These are phyloP conservation scores for Aspergillus pseudoterreus DNA, from an alignment of 2,329 filamentous ascomycete species.

Conservation along the genomic window DNA sequence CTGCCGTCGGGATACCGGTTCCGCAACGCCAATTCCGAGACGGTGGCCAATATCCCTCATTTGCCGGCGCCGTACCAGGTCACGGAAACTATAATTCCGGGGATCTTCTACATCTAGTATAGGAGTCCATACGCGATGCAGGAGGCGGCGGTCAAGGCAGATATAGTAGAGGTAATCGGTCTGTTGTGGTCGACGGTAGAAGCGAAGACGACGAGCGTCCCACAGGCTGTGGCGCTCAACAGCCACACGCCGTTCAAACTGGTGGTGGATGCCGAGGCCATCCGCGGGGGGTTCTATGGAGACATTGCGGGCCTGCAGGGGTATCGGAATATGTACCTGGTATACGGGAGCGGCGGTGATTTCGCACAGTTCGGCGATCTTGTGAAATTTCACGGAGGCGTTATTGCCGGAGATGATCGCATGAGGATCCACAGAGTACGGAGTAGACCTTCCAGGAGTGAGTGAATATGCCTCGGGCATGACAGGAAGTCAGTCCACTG, in stretches of 20 bases:
- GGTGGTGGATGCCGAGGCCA: constrained; percentile 28
- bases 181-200: constrained; percentile 1
- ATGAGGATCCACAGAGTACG: too few relatives aligned
- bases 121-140: constrained; percentile 16
- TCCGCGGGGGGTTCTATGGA: constrained; percentile 40
- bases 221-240: constrained; percentile 30
- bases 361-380: constrained; percentile 12
- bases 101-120: background rate
- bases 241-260: constrained; percentile 36
- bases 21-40: constrained; percentile 3
- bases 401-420: background rate
- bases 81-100: background rate
- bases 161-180: constrained; percentile 10
- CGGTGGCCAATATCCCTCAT: constrained; percentile 3
- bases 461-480: too few relatives aligned
- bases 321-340: constrained; percentile 38
- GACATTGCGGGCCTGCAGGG: constrained; percentile 41
- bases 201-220: constrained; percentile 5
- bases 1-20: constrained; percentile 10
- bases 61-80: constrained; percentile 4
- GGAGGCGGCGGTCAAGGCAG: constrained; percentile 10
- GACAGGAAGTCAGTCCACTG: too few relatives aligned
- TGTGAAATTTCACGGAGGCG: constrained; percentile 14
- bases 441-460: too few relatives aligned
- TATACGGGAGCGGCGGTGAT: constrained; percentile 42